phyloP scores from a whole-genome alignment of 2,329 filamentous ascomycete genomes.

The Stachybotrys echinatus region DNA sequence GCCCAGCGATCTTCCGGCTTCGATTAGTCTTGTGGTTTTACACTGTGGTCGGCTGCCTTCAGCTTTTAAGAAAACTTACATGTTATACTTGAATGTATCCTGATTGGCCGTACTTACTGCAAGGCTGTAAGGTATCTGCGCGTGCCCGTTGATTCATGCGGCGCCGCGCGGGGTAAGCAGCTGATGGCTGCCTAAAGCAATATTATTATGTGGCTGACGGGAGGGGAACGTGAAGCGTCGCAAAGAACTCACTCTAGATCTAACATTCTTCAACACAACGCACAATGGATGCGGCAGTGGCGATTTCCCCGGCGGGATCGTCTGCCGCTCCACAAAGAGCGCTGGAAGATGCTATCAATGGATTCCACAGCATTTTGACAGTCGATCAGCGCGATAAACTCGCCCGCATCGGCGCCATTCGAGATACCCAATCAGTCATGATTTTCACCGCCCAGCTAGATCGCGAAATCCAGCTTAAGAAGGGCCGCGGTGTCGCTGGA shows the following conservation, averaged over 20 bases:
- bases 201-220: background rate
- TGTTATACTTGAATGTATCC: background rate
- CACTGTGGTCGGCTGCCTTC: too few relatives aligned
- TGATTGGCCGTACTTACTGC: background rate
- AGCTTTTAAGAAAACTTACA: too few relatives aligned
- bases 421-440: background rate
- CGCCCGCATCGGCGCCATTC: background rate
- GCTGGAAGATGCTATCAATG: background rate
- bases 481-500: background rate
- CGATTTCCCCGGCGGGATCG: background rate
- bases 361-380: background rate
- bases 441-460: background rate
- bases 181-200: background rate
- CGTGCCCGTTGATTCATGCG: background rate
- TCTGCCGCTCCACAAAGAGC: background rate
- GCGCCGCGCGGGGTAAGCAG: background rate
- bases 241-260: background rate
- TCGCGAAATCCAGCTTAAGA: slow-evolving; percentile 3
- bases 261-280: background rate
- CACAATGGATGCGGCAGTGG: background rate
- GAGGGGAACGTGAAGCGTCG: background rate
- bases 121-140: background rate
- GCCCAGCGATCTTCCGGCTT: too few relatives aligned
- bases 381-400: background rate
- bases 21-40: too few relatives aligned